These are phyloP conservation scores for Carpinus fangiana DNA, from an alignment of 306 rosid species.

Conservation along the genomic window DNA sequence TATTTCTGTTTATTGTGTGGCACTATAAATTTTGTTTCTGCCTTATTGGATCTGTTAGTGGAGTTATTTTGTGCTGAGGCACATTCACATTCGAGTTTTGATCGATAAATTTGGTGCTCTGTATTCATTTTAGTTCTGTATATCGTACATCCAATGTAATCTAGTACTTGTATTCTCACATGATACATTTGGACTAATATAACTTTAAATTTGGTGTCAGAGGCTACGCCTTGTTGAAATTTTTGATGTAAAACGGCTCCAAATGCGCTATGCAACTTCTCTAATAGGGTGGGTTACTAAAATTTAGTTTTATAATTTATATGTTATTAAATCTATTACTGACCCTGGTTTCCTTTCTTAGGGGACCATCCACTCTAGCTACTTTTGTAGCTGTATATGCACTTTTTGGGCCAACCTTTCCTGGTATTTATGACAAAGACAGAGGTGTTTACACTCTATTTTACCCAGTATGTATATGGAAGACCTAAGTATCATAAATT, in stretches of 20 bases:
- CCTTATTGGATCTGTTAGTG: neutral
- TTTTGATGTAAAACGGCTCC: slow-evolving; percentile 92
- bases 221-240: slow-evolving; percentile 95
- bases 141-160: neutral
- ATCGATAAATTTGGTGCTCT: neutral
- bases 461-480: slow-evolving; percentile 74
- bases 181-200: slow-evolving; percentile 4
- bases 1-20: neutral
- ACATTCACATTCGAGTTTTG: neutral
- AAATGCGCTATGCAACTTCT: slow-evolving; percentile 92
- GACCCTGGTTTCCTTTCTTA: slow-evolving; percentile 33
- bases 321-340: neutral
- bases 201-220: slow-evolving; percentile 39
- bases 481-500: slow-evolving; percentile 1
- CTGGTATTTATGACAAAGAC: slow-evolving; percentile 81
- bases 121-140: neutral
- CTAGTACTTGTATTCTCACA: neutral
- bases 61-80: neutral
- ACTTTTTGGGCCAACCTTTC: slow-evolving; percentile 93
- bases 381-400: slow-evolving; percentile 97
- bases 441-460: slow-evolving; percentile 90
- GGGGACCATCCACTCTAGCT: slow-evolving; percentile 86
- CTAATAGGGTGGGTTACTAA: slow-evolving; percentile 74
- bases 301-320: slow-evolving; percentile 11
- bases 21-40: neutral